Evolutionary conservation across 2,329 filamentous ascomycete species (phyloP).

Genomic region (Diaporthe australafricana): DNA sequence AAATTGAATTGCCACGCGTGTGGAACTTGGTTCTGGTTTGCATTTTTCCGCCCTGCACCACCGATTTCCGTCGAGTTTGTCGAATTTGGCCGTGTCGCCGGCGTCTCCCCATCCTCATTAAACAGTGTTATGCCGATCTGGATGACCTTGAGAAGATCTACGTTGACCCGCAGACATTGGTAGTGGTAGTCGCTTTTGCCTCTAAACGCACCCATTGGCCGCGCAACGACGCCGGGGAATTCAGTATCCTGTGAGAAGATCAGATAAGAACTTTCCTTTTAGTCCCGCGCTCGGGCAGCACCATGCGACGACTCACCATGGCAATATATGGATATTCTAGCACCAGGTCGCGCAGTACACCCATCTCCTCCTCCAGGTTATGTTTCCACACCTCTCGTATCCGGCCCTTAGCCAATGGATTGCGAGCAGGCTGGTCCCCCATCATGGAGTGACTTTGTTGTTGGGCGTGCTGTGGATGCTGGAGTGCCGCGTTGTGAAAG

Average conservation of each 20-base stretch:
- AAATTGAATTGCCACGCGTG: conserved; percentile 99
- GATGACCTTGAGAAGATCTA: conserved; percentile 97
- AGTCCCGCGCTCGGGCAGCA: neutral
- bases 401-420: conserved; percentile 72
- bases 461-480: conserved; percentile 60
- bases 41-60: conserved; percentile 53
- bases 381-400: conserved; percentile 98
- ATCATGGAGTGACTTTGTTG: conserved; percentile 51
- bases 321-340: conserved; percentile 96
- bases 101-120: conserved; percentile 88
- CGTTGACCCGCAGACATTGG: conserved; percentile 95
- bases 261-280: conserved; percentile 23
- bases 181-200: conserved; percentile 99
- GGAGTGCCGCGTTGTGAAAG: conserved; percentile 77
- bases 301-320: conserved; percentile 75
- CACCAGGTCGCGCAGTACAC: conserved; percentile 81
- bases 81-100: conserved; percentile 73
- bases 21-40: conserved; percentile 69
- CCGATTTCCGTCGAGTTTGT: conserved; percentile 54
- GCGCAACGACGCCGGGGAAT: conserved; percentile 96
- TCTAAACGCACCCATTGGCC: conserved; percentile 93
- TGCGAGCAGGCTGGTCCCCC: conserved; percentile 65
- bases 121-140: conserved; percentile 96
- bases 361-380: conserved; percentile 93
- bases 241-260: conserved; percentile 81